Conservation (phyloP, 208 protist species). For the Leishmania tarentolae region DNA sequence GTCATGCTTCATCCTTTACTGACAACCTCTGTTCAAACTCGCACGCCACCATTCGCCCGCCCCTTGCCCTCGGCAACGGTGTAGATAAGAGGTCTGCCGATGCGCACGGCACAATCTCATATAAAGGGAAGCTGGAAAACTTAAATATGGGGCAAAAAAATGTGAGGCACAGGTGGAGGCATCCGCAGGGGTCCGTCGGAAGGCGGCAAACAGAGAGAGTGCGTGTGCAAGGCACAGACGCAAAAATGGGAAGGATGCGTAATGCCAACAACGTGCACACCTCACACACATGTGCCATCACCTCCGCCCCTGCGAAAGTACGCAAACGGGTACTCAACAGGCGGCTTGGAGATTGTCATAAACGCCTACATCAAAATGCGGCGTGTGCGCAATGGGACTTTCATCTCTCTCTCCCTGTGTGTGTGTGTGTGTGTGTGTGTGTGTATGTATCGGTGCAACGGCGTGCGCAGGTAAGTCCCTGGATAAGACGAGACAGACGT, state of each 20-base stretch:
- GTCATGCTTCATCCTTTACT: background rate
- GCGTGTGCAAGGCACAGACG: background rate
- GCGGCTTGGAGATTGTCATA: background rate
- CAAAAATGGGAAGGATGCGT: background rate
- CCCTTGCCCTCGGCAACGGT: background rate
- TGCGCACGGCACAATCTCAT: background rate
- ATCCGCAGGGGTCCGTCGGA: too few species aligned
- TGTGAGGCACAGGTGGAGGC: background rate
- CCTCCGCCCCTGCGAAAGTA: background rate
- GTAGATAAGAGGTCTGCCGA: background rate
- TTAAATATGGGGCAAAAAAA: background rate
- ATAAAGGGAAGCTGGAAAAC: background rate
- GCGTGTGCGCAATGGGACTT: too few species aligned
- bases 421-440: background rate
- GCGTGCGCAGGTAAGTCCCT: too few species aligned
- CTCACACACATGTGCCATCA: background rate
- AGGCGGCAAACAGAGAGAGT: background rate
- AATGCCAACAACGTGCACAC: background rate
- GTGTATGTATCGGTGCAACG: too few species aligned
- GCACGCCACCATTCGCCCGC: constrained; percentile 4
- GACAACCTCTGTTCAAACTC: too few species aligned
- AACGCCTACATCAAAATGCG: background rate
- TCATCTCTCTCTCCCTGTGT: background rate
- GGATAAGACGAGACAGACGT: background rate
- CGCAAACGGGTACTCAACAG: background rate